A percentile compares a stretch with the other conserved stretches of the same genome.
These are phyloP conservation scores for Capniomyces stellatus DNA, from an alignment of 371 early-diverging fungal genomes.

Conservation along the genomic window DNA sequence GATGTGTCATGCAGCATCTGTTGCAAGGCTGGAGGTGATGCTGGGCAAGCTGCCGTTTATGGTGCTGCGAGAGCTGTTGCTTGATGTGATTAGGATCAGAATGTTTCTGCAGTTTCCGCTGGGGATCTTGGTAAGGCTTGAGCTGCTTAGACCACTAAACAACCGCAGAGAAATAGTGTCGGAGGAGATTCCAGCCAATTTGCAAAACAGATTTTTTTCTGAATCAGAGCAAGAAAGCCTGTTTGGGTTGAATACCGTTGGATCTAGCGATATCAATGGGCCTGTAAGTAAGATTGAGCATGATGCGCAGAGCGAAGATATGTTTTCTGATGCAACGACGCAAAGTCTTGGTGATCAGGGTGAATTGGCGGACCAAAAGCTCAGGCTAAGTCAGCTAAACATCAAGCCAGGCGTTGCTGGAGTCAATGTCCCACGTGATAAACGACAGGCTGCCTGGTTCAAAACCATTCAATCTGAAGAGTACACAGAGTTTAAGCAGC, in stretches of 20 bases:
- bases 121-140: neutral
- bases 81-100: neutral
- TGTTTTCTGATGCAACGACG: neutral
- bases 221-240: neutral
- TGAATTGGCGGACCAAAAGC: neutral
- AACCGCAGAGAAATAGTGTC: neutral
- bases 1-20: neutral
- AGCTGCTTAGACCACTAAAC: neutral
- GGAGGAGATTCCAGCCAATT: neutral
- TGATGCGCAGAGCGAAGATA: neutral
- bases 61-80: neutral
- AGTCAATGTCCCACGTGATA: too few relatives aligned
- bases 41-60: neutral
- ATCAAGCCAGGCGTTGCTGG: too few relatives aligned
- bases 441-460: neutral
- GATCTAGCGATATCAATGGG: neutral
- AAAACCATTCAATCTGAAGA: neutral
- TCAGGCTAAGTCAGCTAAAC: neutral
- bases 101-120: neutral
- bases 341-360: neutral
- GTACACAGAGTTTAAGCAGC: neutral
- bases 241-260: neutral
- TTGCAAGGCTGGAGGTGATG: neutral
- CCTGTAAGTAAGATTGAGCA: neutral
- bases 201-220: neutral